Percentiles rank a stretch among this genome's conserved stretches.
phyloP scores from a whole-genome alignment of 352 stramenopile species.

The Aphanomyces cochlioides region DNA sequence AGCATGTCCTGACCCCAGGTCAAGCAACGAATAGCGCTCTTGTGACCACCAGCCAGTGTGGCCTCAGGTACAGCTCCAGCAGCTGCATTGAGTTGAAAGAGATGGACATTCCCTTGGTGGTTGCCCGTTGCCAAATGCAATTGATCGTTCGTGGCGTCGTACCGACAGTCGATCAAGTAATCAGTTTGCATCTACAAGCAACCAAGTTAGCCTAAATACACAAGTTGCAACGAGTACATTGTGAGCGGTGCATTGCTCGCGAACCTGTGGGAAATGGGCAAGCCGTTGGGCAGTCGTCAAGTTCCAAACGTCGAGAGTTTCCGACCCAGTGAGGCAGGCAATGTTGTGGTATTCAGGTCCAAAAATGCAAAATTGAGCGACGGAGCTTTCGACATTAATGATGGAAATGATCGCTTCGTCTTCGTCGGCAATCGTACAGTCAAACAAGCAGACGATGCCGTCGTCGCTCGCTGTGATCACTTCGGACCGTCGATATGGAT shows the following conservation, averaged over 20 bases:
- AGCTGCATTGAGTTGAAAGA: slow-evolving; percentile 55
- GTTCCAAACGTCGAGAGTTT: slow-evolving; percentile 90
- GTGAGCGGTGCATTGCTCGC: slow-evolving; percentile 67
- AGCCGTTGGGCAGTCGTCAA: slow-evolving; percentile 73
- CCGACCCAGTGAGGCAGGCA: slow-evolving; percentile 80
- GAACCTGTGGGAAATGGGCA: slow-evolving; percentile 72
- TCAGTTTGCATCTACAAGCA: slow-evolving; percentile 47
- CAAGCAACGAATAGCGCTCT: slow-evolving; percentile 72
- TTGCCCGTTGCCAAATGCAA: slow-evolving; percentile 77
- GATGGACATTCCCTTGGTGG: slow-evolving; percentile 71
- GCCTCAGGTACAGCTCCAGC: slow-evolving; percentile 43
- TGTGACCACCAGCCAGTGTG: slow-evolving; percentile 57
- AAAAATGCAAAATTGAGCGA: slow-evolving; percentile 87
- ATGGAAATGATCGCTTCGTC: slow-evolving; percentile 88
- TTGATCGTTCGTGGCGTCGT: slow-evolving; percentile 62
- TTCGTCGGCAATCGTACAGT: slow-evolving; percentile 77
- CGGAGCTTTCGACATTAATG: slow-evolving; percentile 85
- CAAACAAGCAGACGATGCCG: slow-evolving; percentile 87
- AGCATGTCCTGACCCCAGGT: slow-evolving; percentile 68
- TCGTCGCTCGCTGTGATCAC: slow-evolving; percentile 89
- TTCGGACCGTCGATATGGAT: slow-evolving; percentile 67
- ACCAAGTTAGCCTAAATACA: background rate
- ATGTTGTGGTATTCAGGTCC: slow-evolving; percentile 74
- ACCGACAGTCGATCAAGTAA: slow-evolving; percentile 86
- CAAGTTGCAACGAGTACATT: slow-evolving; percentile 25